Evolutionary conservation across 345 rosid genomes (phyloP).

Genomic region (Aquilaria sinensis): DNA sequence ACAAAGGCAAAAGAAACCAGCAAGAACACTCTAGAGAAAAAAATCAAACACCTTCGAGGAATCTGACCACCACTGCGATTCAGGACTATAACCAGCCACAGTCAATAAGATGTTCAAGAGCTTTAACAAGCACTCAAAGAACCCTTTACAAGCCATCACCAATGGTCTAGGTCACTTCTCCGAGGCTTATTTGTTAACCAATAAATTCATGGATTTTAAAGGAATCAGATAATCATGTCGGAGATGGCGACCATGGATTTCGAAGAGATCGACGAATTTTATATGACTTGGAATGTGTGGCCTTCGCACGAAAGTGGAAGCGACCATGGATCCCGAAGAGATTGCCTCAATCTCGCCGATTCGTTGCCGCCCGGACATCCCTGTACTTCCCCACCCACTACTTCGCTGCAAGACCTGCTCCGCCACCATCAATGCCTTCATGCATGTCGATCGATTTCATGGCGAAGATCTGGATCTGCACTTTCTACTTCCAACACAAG

Average conservation of each 20-base stretch:
- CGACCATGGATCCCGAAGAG: conserved; percentile 82
- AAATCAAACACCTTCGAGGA: too few relatives aligned
- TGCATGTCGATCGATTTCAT: conserved; percentile 63
- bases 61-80: too few relatives aligned
- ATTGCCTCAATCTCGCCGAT: conserved; percentile 89
- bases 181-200: too few relatives aligned
- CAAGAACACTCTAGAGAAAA: too few relatives aligned
- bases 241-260: conserved; percentile 82
- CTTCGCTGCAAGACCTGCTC: conserved; percentile 80
- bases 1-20: too few relatives aligned
- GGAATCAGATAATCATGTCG: conserved; percentile 37
- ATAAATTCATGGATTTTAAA: too few relatives aligned
- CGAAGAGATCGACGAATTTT: conserved; percentile 88
- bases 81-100: too few relatives aligned
- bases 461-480: conserved; percentile 98
- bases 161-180: too few relatives aligned
- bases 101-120: too few relatives aligned
- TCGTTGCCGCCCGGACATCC: conserved; percentile 72
- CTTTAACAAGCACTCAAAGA: too few relatives aligned
- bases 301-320: conserved; percentile 93
- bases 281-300: conserved; percentile 98
- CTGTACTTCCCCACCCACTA: conserved; percentile 75
- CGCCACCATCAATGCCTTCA: conserved; percentile 56
- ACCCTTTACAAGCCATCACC: too few relatives aligned
- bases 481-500: conserved; percentile 78